Evolutionary conservation across 192 early-diverging fungal genomes (phyloP), one percentile per base, ranked within the genome.

Genomic region (Diversispora epigaea): DNA sequence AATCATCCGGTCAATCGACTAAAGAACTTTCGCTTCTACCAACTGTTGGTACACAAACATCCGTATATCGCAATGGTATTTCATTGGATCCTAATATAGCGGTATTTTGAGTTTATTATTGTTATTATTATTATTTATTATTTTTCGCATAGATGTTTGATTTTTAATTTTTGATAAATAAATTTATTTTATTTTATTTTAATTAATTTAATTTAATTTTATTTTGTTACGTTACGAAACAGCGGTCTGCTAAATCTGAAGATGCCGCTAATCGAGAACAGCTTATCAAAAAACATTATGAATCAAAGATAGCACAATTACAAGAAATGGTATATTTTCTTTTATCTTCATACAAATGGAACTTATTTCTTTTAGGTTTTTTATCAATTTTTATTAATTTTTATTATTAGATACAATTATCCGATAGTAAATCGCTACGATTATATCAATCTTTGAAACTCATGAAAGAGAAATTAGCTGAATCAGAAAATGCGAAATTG

Each of bases 251-350:
- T n/a, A 68, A 19, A 39, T 41, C 45, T 41, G 65, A 76, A 3
- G 62, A 39, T 68, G 75, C 68, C 57, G 75, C 54, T 2, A 74
- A 58, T 43, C 78, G 80, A 0, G 80, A 84, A 61, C 52, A 45
- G 22, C 56, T 81, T 57, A 84, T 85, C 45, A 83, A 83, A 72
- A 78, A 83, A 64, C 80, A 82, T 57, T 85, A 83, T 49, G 81
- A 85, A 15, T 54, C 72, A 43, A 81, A 85, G 67, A 66, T 85
- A 19, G 71, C 81, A 40, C 80, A 81, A 54, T 65, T 83, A 32
- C 80, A 60, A 0, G 81, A 85, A 62, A 66, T 80, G 74, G 66
- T 80, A 49, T 50, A 52, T 49, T 4, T 32, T 47, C 49, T 39
- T 32, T 47, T 14, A 32, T 49, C 21, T n/a, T 45, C 49, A n/a